A percentile compares a stretch with the other conserved stretches of the same genome.
Conservation (phyloP, 768 basidiomycete species). For the Aureoboletus auriporus region DNA sequence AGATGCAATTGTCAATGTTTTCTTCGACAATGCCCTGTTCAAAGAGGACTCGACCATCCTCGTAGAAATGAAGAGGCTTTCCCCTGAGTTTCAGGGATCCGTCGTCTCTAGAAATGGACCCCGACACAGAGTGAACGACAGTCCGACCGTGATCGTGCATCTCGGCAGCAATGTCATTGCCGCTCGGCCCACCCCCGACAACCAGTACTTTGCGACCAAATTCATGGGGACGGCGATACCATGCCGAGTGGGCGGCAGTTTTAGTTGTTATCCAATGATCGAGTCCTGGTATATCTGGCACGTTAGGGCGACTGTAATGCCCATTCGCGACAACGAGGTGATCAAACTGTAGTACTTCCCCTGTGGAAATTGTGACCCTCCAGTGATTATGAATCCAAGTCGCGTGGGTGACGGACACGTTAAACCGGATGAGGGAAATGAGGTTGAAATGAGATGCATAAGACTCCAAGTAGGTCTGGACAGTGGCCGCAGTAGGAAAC, state of each 20-base stretch:
- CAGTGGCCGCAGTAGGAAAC: conserved; percentile 58
- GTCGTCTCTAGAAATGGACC: conserved; percentile 28
- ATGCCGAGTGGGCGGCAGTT: conserved; percentile 61
- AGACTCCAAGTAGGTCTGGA: conserved; percentile 64
- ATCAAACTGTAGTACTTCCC: conserved; percentile 45
- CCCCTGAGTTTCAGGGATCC: conserved; percentile 39
- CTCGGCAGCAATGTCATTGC: conserved; percentile 62
- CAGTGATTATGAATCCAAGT: conserved; percentile 42
- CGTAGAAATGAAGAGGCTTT: conserved; percentile 39
- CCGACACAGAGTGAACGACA: conserved; percentile 55
- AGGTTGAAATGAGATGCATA: conserved; percentile 66
- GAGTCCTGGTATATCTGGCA: conserved; percentile 59
- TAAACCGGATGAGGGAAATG: conserved; percentile 55
- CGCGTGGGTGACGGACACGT: conserved; percentile 49
- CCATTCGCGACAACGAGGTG: conserved; percentile 74
- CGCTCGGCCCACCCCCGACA: conserved; percentile 60
- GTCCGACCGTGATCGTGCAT: conserved; percentile 40
- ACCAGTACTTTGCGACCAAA: conserved; percentile 41
- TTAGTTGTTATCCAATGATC: conserved; percentile 49
- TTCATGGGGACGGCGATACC: conserved; percentile 53
- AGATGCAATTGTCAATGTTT: conserved; percentile 57
- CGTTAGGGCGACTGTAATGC: conserved; percentile 62
- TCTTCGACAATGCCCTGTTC: conserved; percentile 54
- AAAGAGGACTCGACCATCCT: conserved; percentile 47
- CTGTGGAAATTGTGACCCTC: conserved; percentile 43